Conservation (phyloP, 352 stramenopile species). For the Nannochloropsis limnetica region DNA sequence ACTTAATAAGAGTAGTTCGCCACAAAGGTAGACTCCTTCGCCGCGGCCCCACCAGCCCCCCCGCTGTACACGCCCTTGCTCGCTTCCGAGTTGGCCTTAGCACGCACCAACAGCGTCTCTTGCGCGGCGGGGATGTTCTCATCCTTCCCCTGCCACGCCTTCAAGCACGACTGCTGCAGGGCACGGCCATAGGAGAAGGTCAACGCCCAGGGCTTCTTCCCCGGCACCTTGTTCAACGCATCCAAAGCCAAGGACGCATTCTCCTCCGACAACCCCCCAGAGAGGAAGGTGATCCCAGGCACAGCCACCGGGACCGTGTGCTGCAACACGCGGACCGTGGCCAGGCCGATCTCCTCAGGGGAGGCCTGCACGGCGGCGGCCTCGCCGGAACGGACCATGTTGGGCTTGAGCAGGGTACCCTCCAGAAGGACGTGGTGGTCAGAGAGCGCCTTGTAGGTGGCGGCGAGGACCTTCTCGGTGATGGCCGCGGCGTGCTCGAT, state of each 20-base stretch:
- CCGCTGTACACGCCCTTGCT: constrained; percentile 53
- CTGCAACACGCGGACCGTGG: constrained; percentile 53
- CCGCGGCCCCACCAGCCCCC: constrained; percentile 47
- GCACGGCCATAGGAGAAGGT: constrained; percentile 56
- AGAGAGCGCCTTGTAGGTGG: constrained; percentile 53
- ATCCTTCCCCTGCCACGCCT: constrained; percentile 51
- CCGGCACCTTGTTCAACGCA: constrained; percentile 51
- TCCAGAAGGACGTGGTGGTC: constrained; percentile 56
- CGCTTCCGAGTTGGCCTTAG: constrained; percentile 52
- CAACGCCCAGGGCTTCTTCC: constrained; percentile 53
- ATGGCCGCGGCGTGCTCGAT: constrained; percentile 52
- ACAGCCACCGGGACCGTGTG: constrained; percentile 54
- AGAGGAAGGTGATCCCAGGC: constrained; percentile 57
- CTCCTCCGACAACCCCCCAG: constrained; percentile 55
- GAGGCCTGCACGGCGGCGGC: constrained; percentile 39
- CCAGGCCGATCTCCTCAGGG: constrained; percentile 48
- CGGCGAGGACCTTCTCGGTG: constrained; percentile 54
- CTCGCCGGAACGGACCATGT: constrained; percentile 54
- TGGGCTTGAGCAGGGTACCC: constrained; percentile 57
- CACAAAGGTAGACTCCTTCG: constrained; percentile 49
- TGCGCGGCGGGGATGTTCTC: constrained; percentile 52
- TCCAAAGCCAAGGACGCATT: constrained; percentile 56
- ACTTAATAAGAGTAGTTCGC: constrained; percentile 55
- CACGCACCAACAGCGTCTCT: constrained; percentile 48
- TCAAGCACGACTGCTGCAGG: constrained; percentile 51